phyloP scores from a whole-genome alignment of 2,329 filamentous ascomycete genomes.

The Scopulariopsis brevicaulis region DNA sequence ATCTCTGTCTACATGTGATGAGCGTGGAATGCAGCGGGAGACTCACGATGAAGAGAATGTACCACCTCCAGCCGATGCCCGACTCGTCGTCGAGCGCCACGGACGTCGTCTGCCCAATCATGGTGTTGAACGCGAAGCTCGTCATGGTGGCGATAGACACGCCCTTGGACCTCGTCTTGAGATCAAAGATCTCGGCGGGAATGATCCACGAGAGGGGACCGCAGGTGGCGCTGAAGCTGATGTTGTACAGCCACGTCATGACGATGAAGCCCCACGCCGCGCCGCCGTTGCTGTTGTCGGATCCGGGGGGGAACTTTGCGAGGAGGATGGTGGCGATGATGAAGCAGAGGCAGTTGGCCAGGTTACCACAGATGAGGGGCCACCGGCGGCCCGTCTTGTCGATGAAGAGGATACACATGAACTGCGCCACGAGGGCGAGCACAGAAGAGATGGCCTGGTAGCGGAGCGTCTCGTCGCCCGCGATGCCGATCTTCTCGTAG shows the following conservation, averaged over 20 bases:
- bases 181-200: conserved; percentile 67
- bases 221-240: conserved; percentile 60
- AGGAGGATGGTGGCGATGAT: conserved; percentile 49
- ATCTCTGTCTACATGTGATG: neutral
- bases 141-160: conserved; percentile 65
- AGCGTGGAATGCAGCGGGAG: neutral
- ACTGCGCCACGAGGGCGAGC: conserved; percentile 58
- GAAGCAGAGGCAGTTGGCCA: conserved; percentile 61
- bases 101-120: conserved; percentile 55
- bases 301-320: conserved; percentile 41
- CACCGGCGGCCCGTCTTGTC: conserved; percentile 61
- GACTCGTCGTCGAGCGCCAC: conserved; percentile 30
- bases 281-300: conserved; percentile 26
- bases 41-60: conserved; percentile 29
- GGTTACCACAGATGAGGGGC: conserved; percentile 61
- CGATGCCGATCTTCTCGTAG: conserved; percentile 59
- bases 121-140: conserved; percentile 65
- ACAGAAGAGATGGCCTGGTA: conserved; percentile 69
- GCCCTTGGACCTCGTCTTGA: conserved; percentile 61
- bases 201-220: conserved; percentile 54
- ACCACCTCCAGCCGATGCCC: conserved; percentile 34
- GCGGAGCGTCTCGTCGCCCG: conserved; percentile 51
- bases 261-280: conserved; percentile 64
- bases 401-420: conserved; percentile 56
- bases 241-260: conserved; percentile 71